Evolutionary conservation across 164 flowering plant species (phyloP).

Genomic region (Paratinospora sagittata): DNA sequence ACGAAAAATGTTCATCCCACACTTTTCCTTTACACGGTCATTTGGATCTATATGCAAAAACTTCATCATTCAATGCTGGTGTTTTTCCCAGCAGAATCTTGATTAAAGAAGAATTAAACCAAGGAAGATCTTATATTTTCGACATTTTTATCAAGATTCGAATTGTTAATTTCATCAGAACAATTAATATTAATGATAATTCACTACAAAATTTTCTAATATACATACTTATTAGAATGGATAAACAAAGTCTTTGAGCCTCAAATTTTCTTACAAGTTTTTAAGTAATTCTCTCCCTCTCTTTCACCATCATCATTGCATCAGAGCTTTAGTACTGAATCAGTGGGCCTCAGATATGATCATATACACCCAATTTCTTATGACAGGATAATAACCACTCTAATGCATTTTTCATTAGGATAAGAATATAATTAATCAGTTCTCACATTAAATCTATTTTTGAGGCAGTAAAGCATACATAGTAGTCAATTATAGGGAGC

Average conservation of each 20-base stretch:
- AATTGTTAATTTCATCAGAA: too few relatives aligned
- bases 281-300: background rate
- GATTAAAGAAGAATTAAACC: background rate
- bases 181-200: too few relatives aligned
- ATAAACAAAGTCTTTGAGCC: too few relatives aligned
- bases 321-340: background rate
- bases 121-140: background rate
- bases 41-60: too few relatives aligned
- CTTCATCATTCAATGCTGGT: too few relatives aligned
- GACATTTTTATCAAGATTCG: too few relatives aligned
- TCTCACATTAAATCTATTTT: background rate
- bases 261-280: background rate
- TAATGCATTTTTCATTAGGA: background rate
- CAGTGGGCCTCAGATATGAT: background rate
- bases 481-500: too few relatives aligned
- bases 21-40: background rate
- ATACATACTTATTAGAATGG: background rate
- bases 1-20: background rate
- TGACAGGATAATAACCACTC: background rate
- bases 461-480: background rate
- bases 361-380: background rate
- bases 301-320: background rate
- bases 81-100: background rate
- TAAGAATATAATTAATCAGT: too few relatives aligned
- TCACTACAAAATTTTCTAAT: too few relatives aligned